These are phyloP conservation scores for Rehmannia glutinosa DNA, from an alignment of 257 asterid genomes.

Conservation along the genomic window DNA sequence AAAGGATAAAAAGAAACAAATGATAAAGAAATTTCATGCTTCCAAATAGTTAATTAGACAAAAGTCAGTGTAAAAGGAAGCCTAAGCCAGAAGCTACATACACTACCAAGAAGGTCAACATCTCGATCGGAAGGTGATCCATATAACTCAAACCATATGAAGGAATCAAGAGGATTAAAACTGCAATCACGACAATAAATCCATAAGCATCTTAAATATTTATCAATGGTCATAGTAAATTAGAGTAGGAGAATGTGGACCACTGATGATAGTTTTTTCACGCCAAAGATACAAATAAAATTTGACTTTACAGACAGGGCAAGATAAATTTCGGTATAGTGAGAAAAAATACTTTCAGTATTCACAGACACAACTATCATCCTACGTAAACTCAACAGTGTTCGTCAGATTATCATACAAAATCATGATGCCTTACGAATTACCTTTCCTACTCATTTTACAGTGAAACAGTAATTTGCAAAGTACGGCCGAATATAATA, in stretches of 20 bases:
- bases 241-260: background rate
- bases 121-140: slow-evolving; percentile 96
- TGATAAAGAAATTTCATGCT: background rate
- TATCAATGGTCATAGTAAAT: background rate
- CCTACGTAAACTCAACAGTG: no score
- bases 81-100: slow-evolving; percentile 36
- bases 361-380: no score
- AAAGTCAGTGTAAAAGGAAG: slow-evolving; percentile 3
- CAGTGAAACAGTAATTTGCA: no score
- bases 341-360: no score
- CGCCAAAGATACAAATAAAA: no score
- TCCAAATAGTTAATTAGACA: background rate
- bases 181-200: slow-evolving; percentile 39
- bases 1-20: background rate
- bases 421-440: no score
- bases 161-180: slow-evolving; percentile 89
- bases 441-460: no score
- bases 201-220: slow-evolving; percentile 3
- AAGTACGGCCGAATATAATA: no score
- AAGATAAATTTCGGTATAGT: no score
- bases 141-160: slow-evolving; percentile 88
- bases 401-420: no score
- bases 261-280: background rate
- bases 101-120: slow-evolving; percentile 90
- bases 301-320: no score